Evolutionary conservation across 257 asterid species (phyloP).

Genomic region (Fraxinus americana): DNA sequence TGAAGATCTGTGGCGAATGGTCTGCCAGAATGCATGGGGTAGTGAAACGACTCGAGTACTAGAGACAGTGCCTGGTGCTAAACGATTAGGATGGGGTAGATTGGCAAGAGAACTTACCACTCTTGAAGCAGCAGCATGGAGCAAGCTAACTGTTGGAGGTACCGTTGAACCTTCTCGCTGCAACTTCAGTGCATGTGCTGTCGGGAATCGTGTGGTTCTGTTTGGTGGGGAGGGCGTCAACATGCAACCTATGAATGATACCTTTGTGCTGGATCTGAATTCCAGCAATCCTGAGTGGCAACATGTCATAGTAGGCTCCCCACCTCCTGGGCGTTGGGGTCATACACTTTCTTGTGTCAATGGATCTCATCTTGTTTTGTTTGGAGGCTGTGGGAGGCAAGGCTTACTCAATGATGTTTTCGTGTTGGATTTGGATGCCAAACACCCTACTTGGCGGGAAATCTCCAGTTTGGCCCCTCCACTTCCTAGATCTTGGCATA

Average conservation of each 20-base stretch:
- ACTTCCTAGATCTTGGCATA: conserved; percentile 26
- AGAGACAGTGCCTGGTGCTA: conserved; percentile 12
- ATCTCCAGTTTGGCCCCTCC: conserved; percentile 23
- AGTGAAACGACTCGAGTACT: conserved; percentile 13
- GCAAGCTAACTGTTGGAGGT: conserved; percentile 25
- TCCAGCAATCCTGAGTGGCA: conserved; percentile 24
- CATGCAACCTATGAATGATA: conserved; percentile 26
- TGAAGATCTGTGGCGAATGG: conserved; percentile 22
- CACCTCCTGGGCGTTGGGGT: conserved; percentile 23
- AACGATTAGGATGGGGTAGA: conserved; percentile 21
- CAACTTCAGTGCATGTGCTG: conserved; percentile 28
- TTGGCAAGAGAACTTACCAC: conserved; percentile 27
- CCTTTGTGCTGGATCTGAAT: conserved; percentile 22
- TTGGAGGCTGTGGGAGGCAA: conserved; percentile 24
- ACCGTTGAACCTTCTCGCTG: conserved; percentile 22
- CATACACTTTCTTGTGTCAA: conserved; percentile 23
- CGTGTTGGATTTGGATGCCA: conserved; percentile 22
- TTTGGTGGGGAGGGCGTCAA: conserved; percentile 25
- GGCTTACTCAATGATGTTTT: conserved; percentile 26
- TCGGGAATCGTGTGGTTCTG: conserved; percentile 23
- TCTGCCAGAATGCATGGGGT: conserved; percentile 27
- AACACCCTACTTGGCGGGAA: conserved; percentile 21
- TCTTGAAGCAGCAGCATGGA: conserved; percentile 19
- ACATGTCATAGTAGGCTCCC: conserved; percentile 17
- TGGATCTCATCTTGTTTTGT: conserved; percentile 23